A percentile compares a stretch with the other conserved stretches of the same genome.
phyloP scores from a whole-genome alignment of 2,329 filamentous ascomycete genomes.

The Lasiodiplodia gonubiensis region DNA sequence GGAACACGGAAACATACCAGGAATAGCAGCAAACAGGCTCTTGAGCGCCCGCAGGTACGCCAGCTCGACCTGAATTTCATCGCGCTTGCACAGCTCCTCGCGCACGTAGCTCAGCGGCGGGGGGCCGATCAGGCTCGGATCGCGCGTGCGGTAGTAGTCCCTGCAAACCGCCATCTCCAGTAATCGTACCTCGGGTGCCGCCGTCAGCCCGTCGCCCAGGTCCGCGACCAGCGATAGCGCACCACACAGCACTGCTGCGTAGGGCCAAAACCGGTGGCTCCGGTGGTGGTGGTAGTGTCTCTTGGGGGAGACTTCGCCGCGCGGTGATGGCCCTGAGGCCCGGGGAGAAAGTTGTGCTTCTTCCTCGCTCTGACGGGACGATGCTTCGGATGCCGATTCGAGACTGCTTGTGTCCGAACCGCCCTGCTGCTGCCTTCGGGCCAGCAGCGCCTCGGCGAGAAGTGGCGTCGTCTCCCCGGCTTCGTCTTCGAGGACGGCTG shows the following conservation, averaged over 20 bases:
- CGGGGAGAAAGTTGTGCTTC: too few species aligned
- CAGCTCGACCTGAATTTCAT: constrained; percentile 25
- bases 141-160: constrained; percentile 14
- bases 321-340: too few species aligned
- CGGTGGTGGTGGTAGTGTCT: neutral
- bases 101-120: constrained; percentile 21
- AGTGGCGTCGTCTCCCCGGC: constrained; percentile 8
- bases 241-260: constrained; percentile 11
- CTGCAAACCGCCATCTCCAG: constrained; percentile 26
- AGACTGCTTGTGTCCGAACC: neutral
- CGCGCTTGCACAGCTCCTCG: constrained; percentile 18
- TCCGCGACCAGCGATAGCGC: constrained; percentile 21
- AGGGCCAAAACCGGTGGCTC: neutral
- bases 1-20: neutral
- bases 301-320: neutral
- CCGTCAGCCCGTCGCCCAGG: constrained; percentile 24
- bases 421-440: neutral
- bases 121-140: constrained; percentile 13
- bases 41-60: constrained; percentile 19
- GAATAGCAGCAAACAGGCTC: constrained; percentile 6
- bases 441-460: neutral
- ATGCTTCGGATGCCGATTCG: neutral
- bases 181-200: constrained; percentile 23
- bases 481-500: constrained; percentile 1
- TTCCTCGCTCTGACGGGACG: neutral